phyloP scores from a whole-genome alignment of 106 monocot genomes.

The Apostasia shenzhenica region DNA sequence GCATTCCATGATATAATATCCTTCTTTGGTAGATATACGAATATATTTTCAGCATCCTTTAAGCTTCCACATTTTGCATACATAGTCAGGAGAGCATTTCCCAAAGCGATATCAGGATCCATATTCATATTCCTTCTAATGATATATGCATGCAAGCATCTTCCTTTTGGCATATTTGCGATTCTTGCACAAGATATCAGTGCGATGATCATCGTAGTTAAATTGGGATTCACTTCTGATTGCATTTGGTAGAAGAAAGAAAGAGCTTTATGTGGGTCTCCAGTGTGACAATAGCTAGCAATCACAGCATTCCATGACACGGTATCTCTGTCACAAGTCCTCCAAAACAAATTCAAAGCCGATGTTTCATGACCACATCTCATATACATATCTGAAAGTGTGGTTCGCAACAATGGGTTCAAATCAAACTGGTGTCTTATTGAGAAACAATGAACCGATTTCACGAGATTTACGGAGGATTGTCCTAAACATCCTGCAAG shows the following conservation, averaged over 20 bases:
- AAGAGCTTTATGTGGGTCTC: slow-evolving; percentile 14
- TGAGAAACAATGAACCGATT: slow-evolving; percentile 19
- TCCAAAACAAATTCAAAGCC: slow-evolving; percentile 17
- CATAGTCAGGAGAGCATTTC: slow-evolving; percentile 33
- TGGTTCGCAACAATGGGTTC: slow-evolving; percentile 19
- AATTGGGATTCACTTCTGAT: slow-evolving; percentile 13
- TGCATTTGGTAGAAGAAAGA: slow-evolving; percentile 17
- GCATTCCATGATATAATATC: slow-evolving; percentile 54
- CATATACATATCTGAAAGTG: slow-evolving; percentile 29
- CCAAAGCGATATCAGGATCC: slow-evolving; percentile 6
- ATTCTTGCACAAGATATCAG: slow-evolving; percentile 20
- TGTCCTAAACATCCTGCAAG: slow-evolving; percentile 19
- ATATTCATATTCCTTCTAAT: slow-evolving; percentile 6
- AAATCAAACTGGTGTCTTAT: slow-evolving; percentile 15
- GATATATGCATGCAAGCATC: slow-evolving; percentile 22
- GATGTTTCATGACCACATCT: slow-evolving; percentile 15
- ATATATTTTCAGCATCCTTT: slow-evolving; percentile 14
- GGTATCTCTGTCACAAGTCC: slow-evolving; percentile 12
- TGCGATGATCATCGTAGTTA: slow-evolving; percentile 10
- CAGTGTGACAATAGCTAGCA: slow-evolving; percentile 6
- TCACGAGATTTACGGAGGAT: slow-evolving; percentile 9
- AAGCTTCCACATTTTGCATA: slow-evolving; percentile 29
- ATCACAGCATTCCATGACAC: slow-evolving; percentile 36
- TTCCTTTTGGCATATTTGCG: slow-evolving; percentile 13
- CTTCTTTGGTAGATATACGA: slow-evolving; percentile 19